Percentiles rank a stretch among this genome's conserved stretches.
These are phyloP conservation scores for Penicillium capsulatum DNA, from an alignment of 2,329 filamentous ascomycete species.

Conservation along the genomic window DNA sequence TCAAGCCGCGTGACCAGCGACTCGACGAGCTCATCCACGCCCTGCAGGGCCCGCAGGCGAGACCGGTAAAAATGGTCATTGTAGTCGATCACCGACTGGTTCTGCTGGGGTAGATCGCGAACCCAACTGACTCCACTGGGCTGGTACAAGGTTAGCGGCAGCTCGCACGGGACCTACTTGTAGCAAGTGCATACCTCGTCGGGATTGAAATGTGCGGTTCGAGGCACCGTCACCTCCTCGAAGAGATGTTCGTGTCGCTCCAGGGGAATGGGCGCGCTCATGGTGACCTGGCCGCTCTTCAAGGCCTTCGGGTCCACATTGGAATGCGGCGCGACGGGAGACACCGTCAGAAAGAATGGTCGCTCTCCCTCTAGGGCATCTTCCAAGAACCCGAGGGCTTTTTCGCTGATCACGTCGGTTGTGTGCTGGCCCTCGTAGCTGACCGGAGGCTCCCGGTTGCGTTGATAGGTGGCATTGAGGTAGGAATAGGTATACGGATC, in stretches of 20 bases:
- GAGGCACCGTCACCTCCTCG: conserved; percentile 54
- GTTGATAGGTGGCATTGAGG: conserved; percentile 60
- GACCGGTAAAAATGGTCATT: conserved; percentile 52
- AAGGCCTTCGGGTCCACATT: conserved; percentile 45
- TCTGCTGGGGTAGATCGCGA: conserved; percentile 42
- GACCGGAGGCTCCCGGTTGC: conserved; percentile 54
- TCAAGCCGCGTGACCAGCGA: conserved; percentile 42
- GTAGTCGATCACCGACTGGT: conserved; percentile 47
- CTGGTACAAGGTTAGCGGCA: conserved; percentile 12
- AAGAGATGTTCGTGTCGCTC: conserved; percentile 62
- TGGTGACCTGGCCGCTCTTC: conserved; percentile 25
- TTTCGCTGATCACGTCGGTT: conserved; percentile 57
- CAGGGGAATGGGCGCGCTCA: conserved; percentile 55
- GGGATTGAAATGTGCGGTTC: conserved; percentile 64
- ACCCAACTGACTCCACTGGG: conserved; percentile 49
- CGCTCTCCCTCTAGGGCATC: conserved; percentile 52
- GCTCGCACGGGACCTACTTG: no score
- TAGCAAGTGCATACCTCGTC: conserved; percentile 45
- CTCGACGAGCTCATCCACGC: conserved; percentile 55
- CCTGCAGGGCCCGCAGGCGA: conserved; percentile 49
- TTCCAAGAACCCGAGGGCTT: conserved; percentile 58
- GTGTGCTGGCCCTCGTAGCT: conserved; percentile 55
- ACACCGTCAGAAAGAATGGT: conserved; percentile 65
- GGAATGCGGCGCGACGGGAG: conserved; percentile 64
- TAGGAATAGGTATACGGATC: conserved; percentile 60